Percentiles rank a stretch among this genome's conserved stretches.
Conservation (phyloP, 2,329 filamentous ascomycete genomes). For the Penicillium decumbens region DNA sequence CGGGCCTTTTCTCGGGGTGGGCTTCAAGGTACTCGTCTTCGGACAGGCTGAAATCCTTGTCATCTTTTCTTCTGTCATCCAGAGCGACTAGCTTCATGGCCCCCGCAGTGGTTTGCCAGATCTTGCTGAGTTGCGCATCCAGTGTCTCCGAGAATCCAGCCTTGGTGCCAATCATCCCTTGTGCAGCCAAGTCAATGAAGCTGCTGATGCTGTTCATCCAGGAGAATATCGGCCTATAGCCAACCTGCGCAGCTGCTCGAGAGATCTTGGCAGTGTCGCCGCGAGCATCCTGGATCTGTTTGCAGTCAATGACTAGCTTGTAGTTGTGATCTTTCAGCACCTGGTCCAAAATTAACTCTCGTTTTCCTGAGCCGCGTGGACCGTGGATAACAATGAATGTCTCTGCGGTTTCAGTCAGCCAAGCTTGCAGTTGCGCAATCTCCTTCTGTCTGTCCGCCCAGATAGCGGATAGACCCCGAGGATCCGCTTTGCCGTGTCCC, state of each 20-base stretch:
- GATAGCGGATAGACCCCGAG: slow-evolving; percentile 69
- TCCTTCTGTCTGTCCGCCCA: slow-evolving; percentile 82
- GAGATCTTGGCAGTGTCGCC: slow-evolving; percentile 83
- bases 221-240: slow-evolving; percentile 88
- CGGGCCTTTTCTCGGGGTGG: slow-evolving; percentile 75
- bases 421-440: slow-evolving; percentile 75
- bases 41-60: slow-evolving; percentile 66
- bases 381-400: slow-evolving; percentile 94
- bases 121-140: slow-evolving; percentile 83
- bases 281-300: slow-evolving; percentile 82
- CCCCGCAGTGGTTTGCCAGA: slow-evolving; percentile 74
- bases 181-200: slow-evolving; percentile 84
- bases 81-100: slow-evolving; percentile 76
- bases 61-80: slow-evolving; percentile 62
- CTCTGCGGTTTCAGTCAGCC: slow-evolving; percentile 81
- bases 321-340: slow-evolving; percentile 70
- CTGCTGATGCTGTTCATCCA: slow-evolving; percentile 96
- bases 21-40: slow-evolving; percentile 87
- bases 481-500: slow-evolving; percentile 50
- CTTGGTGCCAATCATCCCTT: slow-evolving; percentile 90
- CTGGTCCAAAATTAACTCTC: slow-evolving; percentile 79
- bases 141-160: slow-evolving; percentile 90
- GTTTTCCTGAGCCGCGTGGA: slow-evolving; percentile 84
- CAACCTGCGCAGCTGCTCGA: slow-evolving; percentile 74
- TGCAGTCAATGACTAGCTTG: slow-evolving; percentile 85